Evolutionary conservation across 2,329 filamentous ascomycete species (phyloP).

Genomic region (Alternaria conjuncta): DNA sequence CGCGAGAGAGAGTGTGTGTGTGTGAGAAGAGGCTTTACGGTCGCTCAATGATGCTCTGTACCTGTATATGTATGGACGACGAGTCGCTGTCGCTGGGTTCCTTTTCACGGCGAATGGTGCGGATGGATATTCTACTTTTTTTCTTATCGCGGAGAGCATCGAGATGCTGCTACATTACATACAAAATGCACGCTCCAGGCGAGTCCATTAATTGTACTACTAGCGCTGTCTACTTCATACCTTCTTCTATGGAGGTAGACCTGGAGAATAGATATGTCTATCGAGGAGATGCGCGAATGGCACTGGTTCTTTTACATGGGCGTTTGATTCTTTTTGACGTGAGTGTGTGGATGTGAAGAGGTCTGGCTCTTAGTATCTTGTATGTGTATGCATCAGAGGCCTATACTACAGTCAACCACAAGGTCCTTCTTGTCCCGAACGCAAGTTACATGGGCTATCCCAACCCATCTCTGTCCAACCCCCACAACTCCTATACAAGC

Average conservation of each 20-base stretch:
- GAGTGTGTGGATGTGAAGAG: too few species aligned
- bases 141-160: background rate
- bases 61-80: background rate
- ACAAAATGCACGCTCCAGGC: too few species aligned
- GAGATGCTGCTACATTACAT: background rate
- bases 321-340: too few species aligned
- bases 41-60: background rate
- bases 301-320: background rate
- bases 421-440: background rate
- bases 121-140: background rate
- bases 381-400: background rate
- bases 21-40: background rate
- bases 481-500: background rate
- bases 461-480: accelerated
- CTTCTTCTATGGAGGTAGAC: background rate
- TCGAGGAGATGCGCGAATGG: background rate
- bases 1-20: too few species aligned
- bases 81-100: background rate
- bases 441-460: too few species aligned
- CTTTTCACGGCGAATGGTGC: background rate
- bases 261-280: background rate
- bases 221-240: background rate
- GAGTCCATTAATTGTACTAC: too few species aligned
- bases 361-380: too few species aligned
- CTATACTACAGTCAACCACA: background rate